These are phyloP conservation scores for Aphanomyces cochlioides DNA, from an alignment of 352 stramenopile species.

Conservation along the genomic window DNA sequence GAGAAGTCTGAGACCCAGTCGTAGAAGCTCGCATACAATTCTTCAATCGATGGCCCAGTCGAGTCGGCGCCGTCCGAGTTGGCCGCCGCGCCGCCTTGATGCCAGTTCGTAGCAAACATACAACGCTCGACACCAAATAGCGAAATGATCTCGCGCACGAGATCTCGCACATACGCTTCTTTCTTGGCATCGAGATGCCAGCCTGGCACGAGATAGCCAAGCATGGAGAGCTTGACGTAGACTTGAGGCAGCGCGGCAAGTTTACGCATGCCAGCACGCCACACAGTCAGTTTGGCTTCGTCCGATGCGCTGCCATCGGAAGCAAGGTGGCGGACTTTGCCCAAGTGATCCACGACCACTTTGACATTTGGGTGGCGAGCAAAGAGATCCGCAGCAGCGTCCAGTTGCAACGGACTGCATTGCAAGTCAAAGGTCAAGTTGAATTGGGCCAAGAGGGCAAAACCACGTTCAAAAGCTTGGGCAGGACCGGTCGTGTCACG, in stretches of 20 bases:
- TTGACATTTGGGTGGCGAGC: conserved; percentile 43
- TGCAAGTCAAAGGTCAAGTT: conserved; percentile 60
- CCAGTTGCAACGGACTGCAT: conserved; percentile 52
- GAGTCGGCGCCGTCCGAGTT: conserved; percentile 43
- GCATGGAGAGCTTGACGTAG: conserved; percentile 62
- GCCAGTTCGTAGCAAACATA: conserved; percentile 64
- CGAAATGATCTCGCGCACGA: conserved; percentile 49
- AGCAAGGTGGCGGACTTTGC: conserved; percentile 40
- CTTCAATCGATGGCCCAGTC: conserved; percentile 35
- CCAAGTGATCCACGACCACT: conserved; percentile 58
- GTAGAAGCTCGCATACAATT: conserved; percentile 29
- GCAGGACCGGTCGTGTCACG: conserved; percentile 30
- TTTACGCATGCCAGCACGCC: conserved; percentile 47
- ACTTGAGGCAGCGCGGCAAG: conserved; percentile 51
- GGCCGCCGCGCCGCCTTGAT: conserved; percentile 42
- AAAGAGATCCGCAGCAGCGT: conserved; percentile 41
- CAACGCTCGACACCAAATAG: conserved; percentile 52
- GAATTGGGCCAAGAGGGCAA: conserved; percentile 43
- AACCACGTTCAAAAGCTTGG: conserved; percentile 47
- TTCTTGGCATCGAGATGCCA: conserved; percentile 44
- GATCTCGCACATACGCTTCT: conserved; percentile 37
- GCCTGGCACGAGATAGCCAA: conserved; percentile 52
- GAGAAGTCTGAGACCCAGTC: conserved; percentile 17
- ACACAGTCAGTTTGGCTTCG: conserved; percentile 38
- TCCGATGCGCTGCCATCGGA: conserved; percentile 30